Evolutionary conservation across 1,284 basidiomycete species (phyloP), one percentile per base, ranked within the genome.

Genomic region (Fistulina hepatica): DNA sequence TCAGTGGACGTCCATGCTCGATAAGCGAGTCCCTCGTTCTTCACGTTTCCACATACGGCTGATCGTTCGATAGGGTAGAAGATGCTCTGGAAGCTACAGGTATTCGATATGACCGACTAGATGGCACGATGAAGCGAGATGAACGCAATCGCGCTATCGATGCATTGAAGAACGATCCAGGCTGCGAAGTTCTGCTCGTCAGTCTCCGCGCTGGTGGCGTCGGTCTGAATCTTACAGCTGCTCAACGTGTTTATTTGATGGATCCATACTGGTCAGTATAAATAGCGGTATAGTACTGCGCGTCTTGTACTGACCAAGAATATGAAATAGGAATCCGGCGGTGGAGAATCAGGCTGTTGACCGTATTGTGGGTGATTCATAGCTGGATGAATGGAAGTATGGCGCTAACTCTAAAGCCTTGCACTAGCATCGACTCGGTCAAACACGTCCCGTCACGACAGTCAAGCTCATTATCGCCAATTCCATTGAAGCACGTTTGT

Each of bases 121-220:
- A 99, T 59, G 95, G 95, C 0, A 89, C 88, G 2, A 98, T 97
- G 88, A 86, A 86, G 52, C 83, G 94, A 42, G 92, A 95, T 39
- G 89, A 94, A 36, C 77, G 95, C 15, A 84, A 81, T 8, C 71
- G 73, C 40, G 85, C 94, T 2, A 92, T 98, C 76, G 85, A 93
- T 17, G 75, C 80, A 1, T 71, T 98, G 44, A 92, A 91, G 59
- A 69, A 73, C 40, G 83, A 94, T 49, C 82, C 84, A 13, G 66
- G 65, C 25, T 83, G 84, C 54, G 89, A 98, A 60, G 88, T 99
- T 15, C 68, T 99, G 39, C 73, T 99, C 21, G 91, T 98, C 49
- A 95, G 90, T 52, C 69, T 97, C 47, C 86, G 94, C 53, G 95
- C 95, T 2, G 95, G 95, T 40, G 95, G 95, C 36, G 95, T 99